Evolutionary conservation across 768 basidiomycete genomes (phyloP), one percentile per base, ranked within the genome.

Genomic region (Leccinellum rugosiceps): DNA sequence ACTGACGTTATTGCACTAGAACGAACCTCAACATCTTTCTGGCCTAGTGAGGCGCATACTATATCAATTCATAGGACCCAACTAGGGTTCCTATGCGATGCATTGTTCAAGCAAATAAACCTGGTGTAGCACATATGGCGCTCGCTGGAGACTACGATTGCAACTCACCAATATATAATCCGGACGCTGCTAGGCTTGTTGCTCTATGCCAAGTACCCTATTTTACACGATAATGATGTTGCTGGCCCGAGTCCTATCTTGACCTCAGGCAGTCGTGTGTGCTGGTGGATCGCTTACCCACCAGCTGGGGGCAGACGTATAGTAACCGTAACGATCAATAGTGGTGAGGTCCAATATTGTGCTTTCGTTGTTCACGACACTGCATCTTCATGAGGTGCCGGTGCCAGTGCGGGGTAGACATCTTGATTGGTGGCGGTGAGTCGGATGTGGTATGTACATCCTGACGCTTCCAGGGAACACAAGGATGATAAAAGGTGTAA

Each of bases 41-140:
- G 87, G 91, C 2, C 76, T 94, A 15, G 90, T 94, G 6, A 77
- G 92, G 59, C 78, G 87, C 56, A 83, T 94, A 61, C 61, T 94
- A 65, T 95, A 93, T 69, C 92, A 95, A 66, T 91, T 94, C 59
- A 84, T 95, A 66, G 93, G 93, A 3, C 90, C 92, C 1, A 94
- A 93, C 71, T 93, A 58, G 61, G 6, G 11, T 7, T 30, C n/a
- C 3, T 15, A 32, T 11, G n/a, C 11, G 46, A 38, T 26, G 25
- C 9, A 7, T 14, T 26, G 19, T 10, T 19, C 38, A 30, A n/a
- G 26, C 26, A 44, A 47, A 48, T 31, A 32, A 41, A 6, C 23
- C 15, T 26, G 19, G 26, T 56, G 25, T 31, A 21, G 23, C 6
- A 30, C 35, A 34, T 34, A 34, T 15, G 15, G 7, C 34, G 34